A percentile compares a stretch with the other conserved stretches of the same genome.
These are phyloP conservation scores for Suillus brevipes DNA, from an alignment of 768 basidiomycete species.

Conservation along the genomic window DNA sequence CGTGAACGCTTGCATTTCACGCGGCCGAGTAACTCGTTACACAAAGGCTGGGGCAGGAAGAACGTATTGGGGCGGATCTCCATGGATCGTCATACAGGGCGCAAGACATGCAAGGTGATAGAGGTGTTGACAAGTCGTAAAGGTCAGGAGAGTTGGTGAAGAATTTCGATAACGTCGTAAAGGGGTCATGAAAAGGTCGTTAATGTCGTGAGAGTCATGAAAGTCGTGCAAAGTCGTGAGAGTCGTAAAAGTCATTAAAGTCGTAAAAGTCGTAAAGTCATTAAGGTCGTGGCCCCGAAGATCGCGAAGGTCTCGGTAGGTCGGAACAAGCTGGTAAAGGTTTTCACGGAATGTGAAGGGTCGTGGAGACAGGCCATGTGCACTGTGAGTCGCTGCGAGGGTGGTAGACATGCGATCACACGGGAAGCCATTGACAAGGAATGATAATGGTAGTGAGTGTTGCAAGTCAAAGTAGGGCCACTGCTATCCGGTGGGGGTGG, in stretches of 20 bases:
- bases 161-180: not conserved
- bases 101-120: not conserved
- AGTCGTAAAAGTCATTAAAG: not conserved
- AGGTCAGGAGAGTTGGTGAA: not conserved
- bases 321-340: not conserved
- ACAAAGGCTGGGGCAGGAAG: not conserved
- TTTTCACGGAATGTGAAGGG: not conserved
- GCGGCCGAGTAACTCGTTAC: not conserved
- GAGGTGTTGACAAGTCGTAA: not conserved
- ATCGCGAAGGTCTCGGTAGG: not conserved
- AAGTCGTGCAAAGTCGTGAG: not conserved
- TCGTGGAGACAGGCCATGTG: not conserved
- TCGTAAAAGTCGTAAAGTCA: not conserved
- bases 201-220: not conserved
- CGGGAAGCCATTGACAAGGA: not conserved
- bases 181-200: not conserved
- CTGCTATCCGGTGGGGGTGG: not conserved
- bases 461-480: not conserved
- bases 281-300: too few relatives aligned
- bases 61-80: not conserved
- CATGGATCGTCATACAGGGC: not conserved
- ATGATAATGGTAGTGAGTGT: not conserved
- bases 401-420: not conserved
- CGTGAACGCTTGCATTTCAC: not conserved
- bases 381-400: not conserved